Evolutionary conservation across 164 flowering plant genomes (phyloP).

Genomic region (Nymphaea thermarum): DNA sequence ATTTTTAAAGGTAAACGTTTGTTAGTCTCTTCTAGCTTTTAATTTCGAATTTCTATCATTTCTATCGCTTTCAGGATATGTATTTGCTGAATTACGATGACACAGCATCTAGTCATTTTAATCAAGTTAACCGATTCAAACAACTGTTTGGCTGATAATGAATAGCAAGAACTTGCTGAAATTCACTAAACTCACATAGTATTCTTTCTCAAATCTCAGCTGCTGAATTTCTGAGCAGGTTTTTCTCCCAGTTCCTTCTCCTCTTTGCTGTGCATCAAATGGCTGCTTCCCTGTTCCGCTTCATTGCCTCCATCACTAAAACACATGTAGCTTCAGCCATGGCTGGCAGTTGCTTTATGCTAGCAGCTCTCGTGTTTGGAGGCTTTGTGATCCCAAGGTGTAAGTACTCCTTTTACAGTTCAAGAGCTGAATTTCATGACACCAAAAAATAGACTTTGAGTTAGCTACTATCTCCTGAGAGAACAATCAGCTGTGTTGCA

Average conservation of each 20-base stretch:
- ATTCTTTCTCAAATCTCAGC: not conserved
- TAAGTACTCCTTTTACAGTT: conserved; percentile 13
- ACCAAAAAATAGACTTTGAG: no score
- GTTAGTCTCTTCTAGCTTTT: not conserved
- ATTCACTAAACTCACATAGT: no score
- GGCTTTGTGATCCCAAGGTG: conserved; percentile 50
- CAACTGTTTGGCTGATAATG: not conserved
- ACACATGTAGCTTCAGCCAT: conserved; percentile 35
- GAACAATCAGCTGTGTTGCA: no score
- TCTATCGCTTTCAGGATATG: not conserved
- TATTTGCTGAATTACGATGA: not conserved
- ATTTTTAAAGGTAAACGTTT: not conserved
- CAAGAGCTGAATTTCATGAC: no score
- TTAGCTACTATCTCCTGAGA: no score
- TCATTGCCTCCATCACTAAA: conserved; percentile 42
- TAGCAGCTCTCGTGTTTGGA: conserved; percentile 30
- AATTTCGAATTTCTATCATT: not conserved
- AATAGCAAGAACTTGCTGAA: no score
- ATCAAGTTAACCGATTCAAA: not conserved
- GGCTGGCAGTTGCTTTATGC: conserved; percentile 26
- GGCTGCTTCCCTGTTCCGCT: conserved; percentile 57
- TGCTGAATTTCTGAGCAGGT: conserved; percentile 25
- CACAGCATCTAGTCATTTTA: not conserved
- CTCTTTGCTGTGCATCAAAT: conserved; percentile 46
- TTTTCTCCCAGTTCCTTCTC: conserved; percentile 50